Evolutionary conservation across 306 rosid genomes (phyloP), one percentile per base, ranked within the genome.

Genomic region (Herpetospermum pedunculosum): DNA sequence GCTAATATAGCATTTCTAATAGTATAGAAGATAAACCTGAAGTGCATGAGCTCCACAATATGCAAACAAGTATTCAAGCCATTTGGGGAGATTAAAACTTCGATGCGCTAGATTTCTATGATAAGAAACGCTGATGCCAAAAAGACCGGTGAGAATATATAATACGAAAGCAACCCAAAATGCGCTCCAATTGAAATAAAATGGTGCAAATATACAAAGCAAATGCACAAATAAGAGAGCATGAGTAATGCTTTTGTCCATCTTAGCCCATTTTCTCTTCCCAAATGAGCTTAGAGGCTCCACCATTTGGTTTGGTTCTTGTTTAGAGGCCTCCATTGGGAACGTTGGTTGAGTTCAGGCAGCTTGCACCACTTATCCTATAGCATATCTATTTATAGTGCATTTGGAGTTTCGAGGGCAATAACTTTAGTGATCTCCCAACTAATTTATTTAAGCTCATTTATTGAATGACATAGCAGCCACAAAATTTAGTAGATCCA

Each of bases 41-140:
- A 87, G 90, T 26, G 98, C 96, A 16, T 83, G 84, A 58, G 57
- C 90, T 4, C 92, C 98, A 76, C 89, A 90, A 57, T 92, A 90
- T 62, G 98, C 90, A 86, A 87, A 92, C 29, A 77, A 43, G 83
- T 90, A 92, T 60, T 92, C 98, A 23, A 92, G 92, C 90, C 86
- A 90, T 65, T 88, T 92, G 23, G 95, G 95, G 64, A 92, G 83
- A 83, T 79, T 90, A 29, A 57, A 57, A 26, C 64, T 57, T 62
- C 76, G 76, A 44, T 92, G 98, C 37, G 98, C 87, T 35, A 92
- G 97, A 76, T 92, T 80, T 79, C 96, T 86, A 65, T 90, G 98
- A 43, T 75, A 92, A 53, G 97, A 92, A 2, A 88, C 79, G n/a
- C 89, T 90, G 41, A 90, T 88, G 0, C 96, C 97, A 81, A 90